These are phyloP conservation scores for Pinguiococcus pyrenoidosus DNA, from an alignment of 108 stramenopile genomes.

Conservation along the genomic window DNA sequence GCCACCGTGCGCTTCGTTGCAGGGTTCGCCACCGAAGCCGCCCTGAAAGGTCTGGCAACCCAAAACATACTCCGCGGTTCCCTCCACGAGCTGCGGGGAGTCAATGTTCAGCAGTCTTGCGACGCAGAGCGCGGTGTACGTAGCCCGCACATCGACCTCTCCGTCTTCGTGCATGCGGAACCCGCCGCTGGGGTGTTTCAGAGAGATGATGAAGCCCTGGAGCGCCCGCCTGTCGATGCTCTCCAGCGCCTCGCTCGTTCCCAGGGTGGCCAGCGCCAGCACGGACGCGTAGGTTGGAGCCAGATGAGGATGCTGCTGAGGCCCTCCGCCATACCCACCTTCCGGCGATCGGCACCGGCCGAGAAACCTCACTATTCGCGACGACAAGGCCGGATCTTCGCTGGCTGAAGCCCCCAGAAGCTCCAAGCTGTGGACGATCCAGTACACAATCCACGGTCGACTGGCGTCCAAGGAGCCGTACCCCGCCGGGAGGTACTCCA, in stretches of 20 bases:
- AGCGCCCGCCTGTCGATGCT: conserved; percentile 27
- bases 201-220: conserved; percentile 31
- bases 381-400: not conserved
- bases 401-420: conserved; percentile 46
- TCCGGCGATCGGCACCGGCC: conserved; percentile 30
- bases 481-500: conserved; percentile 26
- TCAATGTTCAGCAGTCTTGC: conserved; percentile 53
- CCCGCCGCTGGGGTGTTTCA: conserved; percentile 41
- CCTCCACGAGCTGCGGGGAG: conserved; percentile 35
- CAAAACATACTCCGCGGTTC: conserved; percentile 40
- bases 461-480: conserved; percentile 79
- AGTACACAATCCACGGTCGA: conserved; percentile 91
- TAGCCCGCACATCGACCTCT: conserved; percentile 87
- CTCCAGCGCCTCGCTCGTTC: conserved; percentile 20
- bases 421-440: conserved; percentile 81
- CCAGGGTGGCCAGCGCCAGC: conserved; percentile 27
- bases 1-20: conserved; percentile 91
- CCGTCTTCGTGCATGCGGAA: conserved; percentile 91
- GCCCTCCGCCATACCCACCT: conserved; percentile 93
- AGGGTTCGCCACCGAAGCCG: conserved; percentile 84
- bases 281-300: conserved; percentile 85
- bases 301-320: conserved; percentile 63
- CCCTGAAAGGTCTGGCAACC: conserved; percentile 93
- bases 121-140: conserved; percentile 69
- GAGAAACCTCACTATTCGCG: not conserved